These are phyloP conservation scores for Urtica urens DNA, from an alignment of 306 rosid species.

Conservation along the genomic window DNA sequence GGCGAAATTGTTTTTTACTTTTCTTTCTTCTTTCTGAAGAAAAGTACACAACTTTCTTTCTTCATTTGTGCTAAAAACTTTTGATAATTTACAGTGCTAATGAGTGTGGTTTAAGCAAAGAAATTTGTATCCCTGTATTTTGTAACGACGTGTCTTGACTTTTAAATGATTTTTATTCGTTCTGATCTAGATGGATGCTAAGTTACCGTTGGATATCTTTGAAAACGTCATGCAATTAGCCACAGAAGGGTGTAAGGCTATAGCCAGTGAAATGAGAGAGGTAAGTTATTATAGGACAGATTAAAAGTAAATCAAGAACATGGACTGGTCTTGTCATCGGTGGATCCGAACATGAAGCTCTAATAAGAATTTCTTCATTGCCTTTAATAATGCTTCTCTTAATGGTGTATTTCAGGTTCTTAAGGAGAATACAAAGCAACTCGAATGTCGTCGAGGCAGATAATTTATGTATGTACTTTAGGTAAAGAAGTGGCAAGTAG, in stretches of 20 bases:
- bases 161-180: conserved; percentile 8
- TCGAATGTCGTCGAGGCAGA: conserved; percentile 49
- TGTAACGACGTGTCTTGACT: neutral
- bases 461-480: conserved; percentile 21
- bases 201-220: conserved; percentile 65
- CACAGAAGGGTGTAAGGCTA: conserved; percentile 87
- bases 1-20: neutral
- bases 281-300: conserved; percentile 26
- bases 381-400: conserved; percentile 5
- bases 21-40: no score
- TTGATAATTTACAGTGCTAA: no score
- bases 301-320: neutral
- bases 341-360: neutral
- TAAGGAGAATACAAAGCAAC: conserved; percentile 62
- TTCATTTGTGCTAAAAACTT: no score
- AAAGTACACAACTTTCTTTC: no score
- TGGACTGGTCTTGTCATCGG: neutral
- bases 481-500: conserved; percentile 1
- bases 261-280: conserved; percentile 64
- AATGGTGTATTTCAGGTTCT: conserved; percentile 50
- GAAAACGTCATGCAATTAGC: conserved; percentile 85
- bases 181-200: conserved; percentile 71
- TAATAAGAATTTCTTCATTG: conserved; percentile 4
- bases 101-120: no score
- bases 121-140: no score